Conservation (phyloP, 2,329 filamentous ascomycete genomes). For the Neospermospora avenae region DNA sequence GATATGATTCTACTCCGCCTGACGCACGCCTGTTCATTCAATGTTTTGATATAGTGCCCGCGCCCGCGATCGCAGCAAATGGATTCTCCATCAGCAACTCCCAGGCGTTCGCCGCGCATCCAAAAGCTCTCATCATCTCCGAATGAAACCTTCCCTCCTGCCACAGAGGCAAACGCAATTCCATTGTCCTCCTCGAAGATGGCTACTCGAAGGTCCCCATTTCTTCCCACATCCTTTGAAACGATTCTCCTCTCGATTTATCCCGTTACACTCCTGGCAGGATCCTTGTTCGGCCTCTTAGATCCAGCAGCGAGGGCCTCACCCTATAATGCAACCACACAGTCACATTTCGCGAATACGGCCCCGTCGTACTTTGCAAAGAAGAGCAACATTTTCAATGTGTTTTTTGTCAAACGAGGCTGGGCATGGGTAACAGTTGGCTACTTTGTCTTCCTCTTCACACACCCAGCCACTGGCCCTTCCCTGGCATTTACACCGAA, state of each 20-base stretch:
- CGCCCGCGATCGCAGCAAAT: slow-evolving; percentile 12
- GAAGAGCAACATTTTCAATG: slow-evolving; percentile 90
- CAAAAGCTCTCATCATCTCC: slow-evolving; percentile 25
- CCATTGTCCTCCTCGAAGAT: slow-evolving; percentile 13
- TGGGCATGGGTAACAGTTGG: slow-evolving; percentile 87
- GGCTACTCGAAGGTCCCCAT: slow-evolving; percentile 44
- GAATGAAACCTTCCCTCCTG: neutral
- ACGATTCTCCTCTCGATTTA: slow-evolving; percentile 64
- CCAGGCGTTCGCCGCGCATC: slow-evolving; percentile 30
- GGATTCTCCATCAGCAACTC: slow-evolving; percentile 30
- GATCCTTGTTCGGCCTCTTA: slow-evolving; percentile 74
- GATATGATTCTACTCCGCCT: too few relatives aligned
- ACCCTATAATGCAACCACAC: slow-evolving; percentile 58
- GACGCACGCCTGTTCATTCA: too few relatives aligned
- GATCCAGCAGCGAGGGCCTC: slow-evolving; percentile 67
- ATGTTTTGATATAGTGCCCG: neutral
- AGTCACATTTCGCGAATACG: slow-evolving; percentile 58
- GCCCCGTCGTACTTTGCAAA: slow-evolving; percentile 87
- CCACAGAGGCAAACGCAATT: neutral
- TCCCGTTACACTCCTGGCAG: slow-evolving; percentile 73
- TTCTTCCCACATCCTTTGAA: slow-evolving; percentile 69
- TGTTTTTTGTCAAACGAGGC: slow-evolving; percentile 89
- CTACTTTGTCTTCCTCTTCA: slow-evolving; percentile 66
- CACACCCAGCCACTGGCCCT: slow-evolving; percentile 58
- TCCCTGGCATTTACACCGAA: slow-evolving; percentile 41